Evolutionary conservation across 305 asterid genomes (phyloP), one percentile per base, ranked within the genome.

Genomic region (Euphrasia arctica): DNA sequence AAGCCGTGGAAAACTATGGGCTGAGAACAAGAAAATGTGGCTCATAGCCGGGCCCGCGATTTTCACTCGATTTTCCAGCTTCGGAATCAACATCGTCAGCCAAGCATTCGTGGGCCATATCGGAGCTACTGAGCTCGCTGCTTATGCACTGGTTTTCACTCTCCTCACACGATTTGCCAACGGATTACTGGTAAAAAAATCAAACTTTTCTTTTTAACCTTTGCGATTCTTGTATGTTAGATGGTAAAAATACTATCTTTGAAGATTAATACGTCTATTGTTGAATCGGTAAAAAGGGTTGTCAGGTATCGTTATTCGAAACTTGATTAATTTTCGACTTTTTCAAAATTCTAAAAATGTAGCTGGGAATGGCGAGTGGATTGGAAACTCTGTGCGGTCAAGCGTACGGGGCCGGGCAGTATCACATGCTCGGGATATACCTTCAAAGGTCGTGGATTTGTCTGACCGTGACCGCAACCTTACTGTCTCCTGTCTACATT

Each of bases 351-450:
- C 36, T 18, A 60, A 54, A 55, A 54, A 55, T 70, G 78, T 80
- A 89, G 96, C 63, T 86, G 58, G 96, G 96, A 10, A 76, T 73
- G 75, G 90, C 95, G 1, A 89, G 86, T 70, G 95, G 95, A 66
- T 70, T 84, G 66, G 95, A 86, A 77, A 89, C 95, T 5, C 68
- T 86, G 0, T 86, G 92, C 63, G 95, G 96, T 45, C 96, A 89
- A 69, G 86, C 96, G 14, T 89, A 79, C 32, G 95, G 95, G 8
- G 96, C 87, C 29, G 80, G 54, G 52, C 95, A 86, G 14, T 80
- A 84, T 42, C 85, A 81, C 75, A 86, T 86, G 95, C 88, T 89
- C 1, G 96, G 96, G 9, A 41, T 89, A 13, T 78, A 86, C 77
- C 87, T 89, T 22, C 96, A 86, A 72, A 67, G 92, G 74, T 84